Evolutionary conservation across 73 alveolate species (phyloP), one percentile per base, ranked within the genome.

Genomic region (Paramecium biaurelia): DNA sequence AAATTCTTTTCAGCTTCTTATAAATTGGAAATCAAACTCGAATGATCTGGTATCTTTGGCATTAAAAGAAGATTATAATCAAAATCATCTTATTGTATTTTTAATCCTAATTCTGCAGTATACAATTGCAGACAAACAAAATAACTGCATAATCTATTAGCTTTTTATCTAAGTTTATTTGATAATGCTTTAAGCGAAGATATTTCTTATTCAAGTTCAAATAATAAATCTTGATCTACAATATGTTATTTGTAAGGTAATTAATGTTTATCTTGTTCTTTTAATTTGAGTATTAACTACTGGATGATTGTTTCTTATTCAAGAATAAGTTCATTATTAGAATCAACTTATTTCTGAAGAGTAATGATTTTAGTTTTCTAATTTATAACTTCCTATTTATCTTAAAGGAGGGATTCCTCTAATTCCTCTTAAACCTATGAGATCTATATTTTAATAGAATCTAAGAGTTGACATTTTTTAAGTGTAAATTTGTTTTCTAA

Each of bases 31-130:
- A 74, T 37, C 5, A 37, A 23, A 32, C 30, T 74, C 7, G 67
- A 37, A 37, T 74, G 67, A 74, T 74, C 87, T 74, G 57, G 68
- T 5, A 74, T 28, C 32, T 74, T 74, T 15, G 87, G 87, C 87
- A 74, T 74, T 8, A 18, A 10, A 5, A 74, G 59, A 12, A 12
- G 45, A 74, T 74, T 74, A 20, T 18, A 41, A 35, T 74, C 87
- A 41, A 14, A 74, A 41, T 74, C 87, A 74, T 74, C 87, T 41
- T 74, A 74, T 41, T 74, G 23, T 12, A 74, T 74, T 74, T 74
- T 74, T 74, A 37, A 74, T 35, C 87, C 87, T 34, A 37, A 74
- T 15, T 74, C 87, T 11, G 59, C 37, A 74, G 20, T 74, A 74
- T 74, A 74, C 32, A 74, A 37, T 12, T 30, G 37, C 10, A 74